These are phyloP conservation scores for Gnetum montanum DNA, from an alignment of 75 land plant genomes.

Conservation along the genomic window DNA sequence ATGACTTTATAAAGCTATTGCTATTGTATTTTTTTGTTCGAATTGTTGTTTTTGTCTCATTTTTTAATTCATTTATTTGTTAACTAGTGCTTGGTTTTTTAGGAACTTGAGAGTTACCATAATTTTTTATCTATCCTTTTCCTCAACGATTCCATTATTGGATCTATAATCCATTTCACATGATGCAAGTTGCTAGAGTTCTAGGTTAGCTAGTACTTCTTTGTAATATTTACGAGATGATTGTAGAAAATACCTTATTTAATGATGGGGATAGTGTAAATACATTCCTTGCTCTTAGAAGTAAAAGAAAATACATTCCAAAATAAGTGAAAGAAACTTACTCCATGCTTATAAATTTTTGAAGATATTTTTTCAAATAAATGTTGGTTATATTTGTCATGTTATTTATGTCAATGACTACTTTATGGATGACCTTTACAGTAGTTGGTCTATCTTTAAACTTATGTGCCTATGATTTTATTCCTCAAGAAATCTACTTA, in stretches of 20 bases:
- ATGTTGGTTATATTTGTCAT: slow-evolving; percentile 12
- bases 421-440: slow-evolving; percentile 20
- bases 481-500: slow-evolving; percentile 12
- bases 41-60: not conserved
- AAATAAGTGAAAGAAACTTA: too few species aligned
- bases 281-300: too few species aligned
- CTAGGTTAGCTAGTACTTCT: too few species aligned
- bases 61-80: too few species aligned
- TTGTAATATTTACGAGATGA: too few species aligned
- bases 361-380: slow-evolving; percentile 12
- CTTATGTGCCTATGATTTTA: slow-evolving; percentile 15
- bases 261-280: slow-evolving; percentile 16
- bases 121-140: slow-evolving; percentile 12
- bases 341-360: slow-evolving; percentile 12
- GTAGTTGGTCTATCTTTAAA: slow-evolving; percentile 18
- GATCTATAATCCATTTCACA: slow-evolving; percentile 8
- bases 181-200: too few species aligned
- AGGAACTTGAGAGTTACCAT: slow-evolving; percentile 9
- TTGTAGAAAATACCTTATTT: slow-evolving; percentile 17
- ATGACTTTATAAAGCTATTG: slow-evolving; percentile 11
- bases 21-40: slow-evolving; percentile 4
- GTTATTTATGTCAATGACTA: slow-evolving; percentile 11
- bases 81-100: slow-evolving; percentile 8
- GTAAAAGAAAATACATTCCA: too few species aligned
- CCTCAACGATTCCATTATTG: slow-evolving; percentile 20